Conservation (phyloP, 306 rosid genomes). For the Citrullus colocynthis region DNA sequence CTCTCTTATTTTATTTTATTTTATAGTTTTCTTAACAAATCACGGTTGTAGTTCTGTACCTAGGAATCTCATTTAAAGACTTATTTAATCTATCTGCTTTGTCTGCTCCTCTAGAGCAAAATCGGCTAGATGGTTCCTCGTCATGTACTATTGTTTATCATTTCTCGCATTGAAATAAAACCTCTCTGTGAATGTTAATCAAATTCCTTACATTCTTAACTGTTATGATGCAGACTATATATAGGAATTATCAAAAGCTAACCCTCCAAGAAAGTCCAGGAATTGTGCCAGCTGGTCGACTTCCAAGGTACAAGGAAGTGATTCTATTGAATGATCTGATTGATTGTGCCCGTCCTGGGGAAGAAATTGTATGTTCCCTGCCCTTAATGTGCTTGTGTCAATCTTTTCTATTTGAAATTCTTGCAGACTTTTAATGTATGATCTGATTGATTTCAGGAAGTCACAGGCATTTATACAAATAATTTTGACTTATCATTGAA, state of each 20-base stretch:
- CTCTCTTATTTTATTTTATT: not conserved
- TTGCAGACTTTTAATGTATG: constrained; percentile 12
- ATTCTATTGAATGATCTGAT: constrained; percentile 87
- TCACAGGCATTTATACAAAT: constrained; percentile 87
- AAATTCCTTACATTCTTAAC: not conserved
- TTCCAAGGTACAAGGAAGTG: constrained; percentile 98
- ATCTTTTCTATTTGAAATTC: constrained; percentile 14
- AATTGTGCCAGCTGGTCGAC: constrained; percentile 95
- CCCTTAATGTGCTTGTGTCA: not conserved
- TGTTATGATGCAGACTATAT: constrained; percentile 57
- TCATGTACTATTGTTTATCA: not conserved
- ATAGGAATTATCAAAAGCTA: constrained; percentile 94
- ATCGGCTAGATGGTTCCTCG: not conserved
- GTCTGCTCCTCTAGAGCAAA: not conserved
- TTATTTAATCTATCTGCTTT: not conserved
- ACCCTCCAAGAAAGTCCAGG: constrained; percentile 99
- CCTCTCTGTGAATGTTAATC: not conserved
- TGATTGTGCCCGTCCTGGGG: constrained; percentile 99
- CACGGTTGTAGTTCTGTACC: not conserved
- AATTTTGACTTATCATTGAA: constrained; percentile 89
- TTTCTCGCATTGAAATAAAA: not conserved
- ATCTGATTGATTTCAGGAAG: constrained; percentile 55
- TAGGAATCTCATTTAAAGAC: not conserved
- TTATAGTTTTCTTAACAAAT: not conserved
- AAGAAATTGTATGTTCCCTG: constrained; percentile 66